Conservation (phyloP, 2,329 filamentous ascomycete genomes). For the Botrytis medusae region DNA sequence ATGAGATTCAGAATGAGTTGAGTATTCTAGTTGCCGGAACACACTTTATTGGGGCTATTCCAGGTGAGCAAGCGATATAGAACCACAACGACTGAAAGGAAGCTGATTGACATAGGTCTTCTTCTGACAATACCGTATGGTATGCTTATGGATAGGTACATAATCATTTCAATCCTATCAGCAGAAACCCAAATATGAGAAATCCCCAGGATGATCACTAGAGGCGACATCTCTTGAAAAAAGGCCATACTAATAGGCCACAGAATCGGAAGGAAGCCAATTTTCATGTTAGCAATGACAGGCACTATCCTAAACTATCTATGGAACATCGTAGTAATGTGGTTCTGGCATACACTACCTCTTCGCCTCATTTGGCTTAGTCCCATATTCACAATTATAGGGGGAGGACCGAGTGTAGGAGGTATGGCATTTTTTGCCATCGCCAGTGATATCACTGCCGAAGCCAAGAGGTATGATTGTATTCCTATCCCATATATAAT, state of each 20-base stretch:
- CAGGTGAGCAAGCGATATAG: constrained; percentile 32
- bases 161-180: background rate
- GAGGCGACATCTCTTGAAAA: no score
- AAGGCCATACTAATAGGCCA: constrained; percentile 18
- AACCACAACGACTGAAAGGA: background rate
- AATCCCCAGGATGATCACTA: background rate
- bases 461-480: constrained; percentile 39
- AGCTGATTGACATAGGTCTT: constrained; percentile 29
- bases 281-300: constrained; percentile 38
- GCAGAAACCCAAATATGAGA: background rate
- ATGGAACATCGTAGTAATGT: constrained; percentile 40
- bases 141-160: constrained; percentile 42
- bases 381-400: constrained; percentile 39
- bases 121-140: constrained; percentile 43
- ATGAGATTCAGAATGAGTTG: constrained; percentile 42
- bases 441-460: constrained; percentile 42
- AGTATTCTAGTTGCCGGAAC: constrained; percentile 41
- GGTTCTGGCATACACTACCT: constrained; percentile 40
- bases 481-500: background rate
- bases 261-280: constrained; percentile 41
- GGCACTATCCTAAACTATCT: constrained; percentile 38
- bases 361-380: constrained; percentile 40
- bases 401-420: constrained; percentile 42
- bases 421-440: constrained; percentile 41
- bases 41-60: constrained; percentile 37